Conservation (phyloP, 1,284 basidiomycete genomes). For the Heliocybe sulcata region DNA sequence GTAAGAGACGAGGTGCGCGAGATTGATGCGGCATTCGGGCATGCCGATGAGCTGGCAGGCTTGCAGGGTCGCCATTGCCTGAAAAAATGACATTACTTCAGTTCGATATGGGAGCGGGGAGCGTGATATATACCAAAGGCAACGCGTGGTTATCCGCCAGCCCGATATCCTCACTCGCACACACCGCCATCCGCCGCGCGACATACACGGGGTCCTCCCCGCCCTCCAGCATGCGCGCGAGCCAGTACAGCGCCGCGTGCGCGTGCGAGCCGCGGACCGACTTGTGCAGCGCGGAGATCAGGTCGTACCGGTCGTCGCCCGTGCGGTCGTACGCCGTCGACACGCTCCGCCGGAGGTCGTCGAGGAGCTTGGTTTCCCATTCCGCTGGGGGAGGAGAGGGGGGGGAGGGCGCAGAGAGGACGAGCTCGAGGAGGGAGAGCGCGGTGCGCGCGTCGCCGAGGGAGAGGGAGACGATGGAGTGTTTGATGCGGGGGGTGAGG, state of each 20-base stretch:
- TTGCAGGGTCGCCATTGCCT: conserved; percentile 75
- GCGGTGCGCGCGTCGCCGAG: conserved; percentile 68
- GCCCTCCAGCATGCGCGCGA: conserved; percentile 76
- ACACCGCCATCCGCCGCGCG: conserved; percentile 74
- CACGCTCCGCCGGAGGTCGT: conserved; percentile 45
- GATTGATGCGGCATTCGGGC: conserved; percentile 74
- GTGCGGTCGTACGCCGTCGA: conserved; percentile 65
- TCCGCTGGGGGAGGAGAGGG: conserved; percentile 11
- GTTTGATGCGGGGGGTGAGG: conserved; percentile 38
- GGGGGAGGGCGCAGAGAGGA: conserved; percentile 33
- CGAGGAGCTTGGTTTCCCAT: conserved; percentile 37
- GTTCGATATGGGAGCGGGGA: conserved; percentile 3
- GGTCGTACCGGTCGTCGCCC: conserved; percentile 77
- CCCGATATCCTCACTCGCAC: conserved; percentile 83
- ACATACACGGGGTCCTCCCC: conserved; percentile 89
- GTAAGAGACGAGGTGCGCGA: conserved; percentile 79
- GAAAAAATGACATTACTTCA: conserved; percentile 1
- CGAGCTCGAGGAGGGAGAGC: conserved; percentile 59
- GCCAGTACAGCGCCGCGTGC: conserved; percentile 85
- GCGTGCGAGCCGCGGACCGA: conserved; percentile 76
- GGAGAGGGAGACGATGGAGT: conserved; percentile 49
- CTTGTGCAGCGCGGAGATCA: conserved; percentile 88
- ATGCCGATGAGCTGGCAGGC: conserved; percentile 83
- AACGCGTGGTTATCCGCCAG: conserved; percentile 71
- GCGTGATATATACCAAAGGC: conserved; percentile 44